Evolutionary conservation across 768 basidiomycete genomes (phyloP).

Genomic region (Trichaptum fuscoviolaceum): DNA sequence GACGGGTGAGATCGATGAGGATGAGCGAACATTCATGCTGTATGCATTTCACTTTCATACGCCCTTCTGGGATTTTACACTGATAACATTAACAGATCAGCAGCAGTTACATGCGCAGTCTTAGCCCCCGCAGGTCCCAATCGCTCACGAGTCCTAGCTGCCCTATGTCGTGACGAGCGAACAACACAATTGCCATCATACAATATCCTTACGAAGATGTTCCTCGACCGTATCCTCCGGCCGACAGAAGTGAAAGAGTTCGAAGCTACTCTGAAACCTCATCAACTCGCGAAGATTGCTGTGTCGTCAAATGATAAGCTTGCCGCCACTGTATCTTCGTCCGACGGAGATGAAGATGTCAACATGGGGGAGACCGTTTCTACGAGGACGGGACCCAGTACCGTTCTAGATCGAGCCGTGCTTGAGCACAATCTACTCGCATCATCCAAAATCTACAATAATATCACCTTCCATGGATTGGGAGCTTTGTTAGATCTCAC

Average conservation of each 20-base stretch:
- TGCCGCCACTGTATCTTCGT: conserved; percentile 59
- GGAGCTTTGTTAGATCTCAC: conserved; percentile 86
- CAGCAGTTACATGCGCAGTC: conserved; percentile 94
- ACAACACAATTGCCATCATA: conserved; percentile 72
- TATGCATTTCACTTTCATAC: conserved; percentile 33
- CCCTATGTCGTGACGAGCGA: conserved; percentile 92
- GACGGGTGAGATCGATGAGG: conserved; percentile 87
- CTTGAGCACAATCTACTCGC: conserved; percentile 99
- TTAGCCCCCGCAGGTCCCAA: conserved; percentile 96
- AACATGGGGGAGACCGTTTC: conserved; percentile 50
- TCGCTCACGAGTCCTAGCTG: conserved; percentile 87
- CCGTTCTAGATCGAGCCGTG: conserved; percentile 93
- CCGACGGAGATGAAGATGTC: conserved; percentile 38
- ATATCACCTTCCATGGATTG: conserved; percentile 93
- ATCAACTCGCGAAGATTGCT: conserved; percentile 90
- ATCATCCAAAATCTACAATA: conserved; percentile 95
- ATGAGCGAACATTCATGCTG: conserved; percentile 88
- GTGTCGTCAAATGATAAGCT: conserved; percentile 80
- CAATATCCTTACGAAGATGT: conserved; percentile 96
- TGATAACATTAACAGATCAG: conserved; percentile 46
- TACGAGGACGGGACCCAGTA: conserved; percentile 86
- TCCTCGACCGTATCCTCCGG: conserved; percentile 94
- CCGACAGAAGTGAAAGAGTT: conserved; percentile 87
- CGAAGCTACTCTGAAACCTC: conserved; percentile 78
- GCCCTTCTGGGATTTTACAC: conserved; percentile 5